These are phyloP conservation scores for Volvariella volvacea DNA, from an alignment of 1,284 basidiomycete species.

Conservation along the genomic window DNA sequence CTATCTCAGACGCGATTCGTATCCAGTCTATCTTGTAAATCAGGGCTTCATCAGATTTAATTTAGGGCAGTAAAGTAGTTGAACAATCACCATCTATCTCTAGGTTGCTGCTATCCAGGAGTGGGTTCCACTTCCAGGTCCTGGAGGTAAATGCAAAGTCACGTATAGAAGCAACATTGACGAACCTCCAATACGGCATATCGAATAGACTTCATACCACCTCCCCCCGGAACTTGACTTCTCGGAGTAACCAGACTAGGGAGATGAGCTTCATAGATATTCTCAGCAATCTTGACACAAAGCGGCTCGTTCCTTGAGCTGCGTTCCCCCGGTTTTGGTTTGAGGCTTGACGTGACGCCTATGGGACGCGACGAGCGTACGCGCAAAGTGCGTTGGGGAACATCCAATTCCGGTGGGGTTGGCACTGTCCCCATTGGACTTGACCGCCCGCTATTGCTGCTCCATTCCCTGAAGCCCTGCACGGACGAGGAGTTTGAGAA, in stretches of 20 bases:
- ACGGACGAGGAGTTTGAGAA: constrained; percentile 70
- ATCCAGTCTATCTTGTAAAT: constrained; percentile 66
- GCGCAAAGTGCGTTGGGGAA: constrained; percentile 44
- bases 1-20: constrained; percentile 83
- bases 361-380: constrained; percentile 73
- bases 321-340: constrained; percentile 19
- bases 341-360: constrained; percentile 34
- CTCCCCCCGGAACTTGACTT: constrained; percentile 54
- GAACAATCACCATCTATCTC: constrained; percentile 55
- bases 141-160: constrained; percentile 8
- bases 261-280: constrained; percentile 62
- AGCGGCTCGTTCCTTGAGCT: constrained; percentile 27
- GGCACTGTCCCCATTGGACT: constrained; percentile 29
- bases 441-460: constrained; percentile 42
- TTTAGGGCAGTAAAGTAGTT: constrained; percentile 7
- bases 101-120: constrained; percentile 87
- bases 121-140: constrained; percentile 64
- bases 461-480: constrained; percentile 71
- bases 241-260: constrained; percentile 74
- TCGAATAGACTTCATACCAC: constrained; percentile 61
- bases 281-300: constrained; percentile 48
- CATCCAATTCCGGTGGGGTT: constrained; percentile 12
- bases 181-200: constrained; percentile 76
- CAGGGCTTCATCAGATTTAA: constrained; percentile 13
- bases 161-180: constrained; percentile 5